These are phyloP conservation scores for Erythrobasidium hasegawianum DNA, from an alignment of 1,284 basidiomycete species.

Conservation along the genomic window DNA sequence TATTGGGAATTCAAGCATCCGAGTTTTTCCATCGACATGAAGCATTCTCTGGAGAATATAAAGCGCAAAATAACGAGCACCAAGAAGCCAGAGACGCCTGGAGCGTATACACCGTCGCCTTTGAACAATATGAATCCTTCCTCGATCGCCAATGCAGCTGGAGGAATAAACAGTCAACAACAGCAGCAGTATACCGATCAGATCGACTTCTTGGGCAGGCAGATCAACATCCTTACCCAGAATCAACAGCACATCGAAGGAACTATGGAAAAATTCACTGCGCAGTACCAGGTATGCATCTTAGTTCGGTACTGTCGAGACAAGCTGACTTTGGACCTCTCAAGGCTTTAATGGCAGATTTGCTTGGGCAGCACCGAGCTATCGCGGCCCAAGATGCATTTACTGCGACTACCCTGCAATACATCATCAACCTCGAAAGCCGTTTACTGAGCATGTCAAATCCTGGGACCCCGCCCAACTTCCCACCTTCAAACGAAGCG, in stretches of 20 bases:
- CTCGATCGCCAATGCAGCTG: slow-evolving; percentile 45
- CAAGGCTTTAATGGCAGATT: slow-evolving; percentile 30
- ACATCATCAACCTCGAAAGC: slow-evolving; percentile 69
- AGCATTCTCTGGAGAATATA: slow-evolving; percentile 83
- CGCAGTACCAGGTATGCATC: slow-evolving; percentile 33
- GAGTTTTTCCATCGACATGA: slow-evolving; percentile 81
- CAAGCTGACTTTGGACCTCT: background rate
- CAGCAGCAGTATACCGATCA: slow-evolving; percentile 42
- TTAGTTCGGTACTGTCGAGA: no score
- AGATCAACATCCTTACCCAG: slow-evolving; percentile 12
- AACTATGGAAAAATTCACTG: slow-evolving; percentile 24
- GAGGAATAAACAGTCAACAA: slow-evolving; percentile 7
- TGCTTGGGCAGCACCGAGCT: slow-evolving; percentile 34
- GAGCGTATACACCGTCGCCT: slow-evolving; percentile 1
- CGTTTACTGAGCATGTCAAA: slow-evolving; percentile 42
- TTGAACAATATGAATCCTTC: slow-evolving; percentile 16
- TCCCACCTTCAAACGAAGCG: slow-evolving; percentile 56
- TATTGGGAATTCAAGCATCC: slow-evolving; percentile 96
- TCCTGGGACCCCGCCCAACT: slow-evolving; percentile 27
- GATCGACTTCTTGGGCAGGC: slow-evolving; percentile 7
- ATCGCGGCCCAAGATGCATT: slow-evolving; percentile 80
- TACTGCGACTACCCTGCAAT: slow-evolving; percentile 76
- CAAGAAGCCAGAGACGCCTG: slow-evolving; percentile 57
- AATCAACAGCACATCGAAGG: slow-evolving; percentile 32
- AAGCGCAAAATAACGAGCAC: slow-evolving; percentile 71